Evolutionary conservation across 768 basidiomycete genomes (phyloP), one percentile per base, ranked within the genome.

Genomic region (Russula brevipes): DNA sequence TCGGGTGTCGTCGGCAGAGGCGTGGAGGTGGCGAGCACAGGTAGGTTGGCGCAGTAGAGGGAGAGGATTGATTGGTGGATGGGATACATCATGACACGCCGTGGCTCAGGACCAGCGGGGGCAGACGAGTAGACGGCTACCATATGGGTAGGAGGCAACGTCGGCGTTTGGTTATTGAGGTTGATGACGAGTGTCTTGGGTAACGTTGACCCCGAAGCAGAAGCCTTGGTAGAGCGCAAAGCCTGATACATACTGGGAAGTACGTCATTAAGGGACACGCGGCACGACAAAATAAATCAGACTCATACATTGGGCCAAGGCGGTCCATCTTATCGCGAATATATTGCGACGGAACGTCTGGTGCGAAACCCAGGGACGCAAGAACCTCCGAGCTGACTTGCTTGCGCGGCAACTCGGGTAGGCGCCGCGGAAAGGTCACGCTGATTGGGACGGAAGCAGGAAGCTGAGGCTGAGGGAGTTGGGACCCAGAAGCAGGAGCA

Each of bases 41-140:
- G 84, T 6, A 91, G 78, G 47, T 81, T 78, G 17, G 88, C 75
- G 71, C 88, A 92, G 70, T 88, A 79, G 0, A 85, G 78, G 7
- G 86, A 86, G 58, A 92, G 79, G 47, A 91, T 78, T 56, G 89
- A 73, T 39, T 83, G 82, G 73, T 93, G 90, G 11, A 83, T 80
- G 5, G 91, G 85, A 66, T 81, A 85, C 57, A 91, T 52, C 35
- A 53, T 63, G 17, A 68, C 61, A 3, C 61, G 55, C 8, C 59
- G 58, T n/a, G 52, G 52, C 19, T 58, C 57, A 42, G 58, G 39
- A 10, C 35, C 31, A 24, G 67, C 54, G 4, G 67, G 54, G 1
- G 59, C 54, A 42, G 64, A 64, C 0, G 67, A 67, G 41, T 63
- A 68, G 31, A 68, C 66, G 35, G 67, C 67, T 7, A 41, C 55